phyloP scores from a whole-genome alignment of 768 basidiomycete species.

The Lyophyllum shimeji region DNA sequence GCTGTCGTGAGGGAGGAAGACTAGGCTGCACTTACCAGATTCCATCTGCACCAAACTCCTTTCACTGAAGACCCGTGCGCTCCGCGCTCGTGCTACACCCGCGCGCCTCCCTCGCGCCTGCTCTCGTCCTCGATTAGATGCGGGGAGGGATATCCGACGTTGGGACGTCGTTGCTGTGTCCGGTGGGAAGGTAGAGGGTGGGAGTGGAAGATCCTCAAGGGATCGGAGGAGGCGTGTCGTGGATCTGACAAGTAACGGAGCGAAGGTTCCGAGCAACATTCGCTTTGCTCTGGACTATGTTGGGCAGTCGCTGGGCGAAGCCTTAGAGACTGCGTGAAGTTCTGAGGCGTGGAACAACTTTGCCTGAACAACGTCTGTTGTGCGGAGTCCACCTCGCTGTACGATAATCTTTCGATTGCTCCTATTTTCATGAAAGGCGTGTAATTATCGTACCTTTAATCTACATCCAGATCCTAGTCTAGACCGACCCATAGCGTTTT shows the following conservation, averaged over 20 bases:
- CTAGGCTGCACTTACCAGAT: conserved; percentile 19
- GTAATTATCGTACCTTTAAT: too few relatives aligned
- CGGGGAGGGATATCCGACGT: conserved; percentile 20
- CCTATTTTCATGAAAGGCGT: too few relatives aligned
- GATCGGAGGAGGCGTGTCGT: conserved; percentile 16
- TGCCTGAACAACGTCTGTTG: too few relatives aligned
- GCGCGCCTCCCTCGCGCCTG: conserved; percentile 13
- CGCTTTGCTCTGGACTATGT: too few relatives aligned
- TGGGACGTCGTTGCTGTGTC: conserved; percentile 8
- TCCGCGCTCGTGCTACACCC: conserved; percentile 18
- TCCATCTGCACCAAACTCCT: conserved; percentile 7
- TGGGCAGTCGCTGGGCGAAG: too few relatives aligned
- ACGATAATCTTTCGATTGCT: too few relatives aligned
- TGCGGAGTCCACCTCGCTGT: too few relatives aligned
- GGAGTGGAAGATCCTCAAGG: conserved; percentile 19
- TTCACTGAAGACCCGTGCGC: conserved; percentile 13
- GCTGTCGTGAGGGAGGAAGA: conserved; percentile 9
- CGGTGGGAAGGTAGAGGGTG: background rate
- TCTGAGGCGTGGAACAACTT: too few relatives aligned
- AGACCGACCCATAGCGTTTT: background rate
- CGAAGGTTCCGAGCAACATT: conserved; percentile 8
- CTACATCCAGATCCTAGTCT: too few relatives aligned
- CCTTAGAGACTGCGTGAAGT: too few relatives aligned
- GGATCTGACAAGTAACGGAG: background rate
- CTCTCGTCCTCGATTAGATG: conserved; percentile 16